A percentile compares a stretch with the other conserved stretches of the same genome.
These are phyloP conservation scores for Vicia villosa DNA, from an alignment of 306 rosid species.

Conservation along the genomic window DNA sequence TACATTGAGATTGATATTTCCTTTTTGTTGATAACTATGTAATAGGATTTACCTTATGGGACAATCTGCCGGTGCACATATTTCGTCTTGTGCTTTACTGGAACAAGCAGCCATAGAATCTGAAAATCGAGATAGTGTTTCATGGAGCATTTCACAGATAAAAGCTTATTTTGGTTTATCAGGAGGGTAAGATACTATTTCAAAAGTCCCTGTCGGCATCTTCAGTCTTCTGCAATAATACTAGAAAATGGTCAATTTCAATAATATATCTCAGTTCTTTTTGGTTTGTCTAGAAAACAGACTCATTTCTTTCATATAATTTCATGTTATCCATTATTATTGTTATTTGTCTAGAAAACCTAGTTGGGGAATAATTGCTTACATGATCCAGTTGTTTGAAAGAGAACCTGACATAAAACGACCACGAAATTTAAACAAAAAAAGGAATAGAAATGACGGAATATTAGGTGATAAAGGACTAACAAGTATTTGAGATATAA, in stretches of 20 bases:
- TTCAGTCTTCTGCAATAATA: slow-evolving; percentile 21
- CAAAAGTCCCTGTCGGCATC: slow-evolving; percentile 10
- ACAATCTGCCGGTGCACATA: slow-evolving; percentile 98
- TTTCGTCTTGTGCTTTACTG: slow-evolving; percentile 83
- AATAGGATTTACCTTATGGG: slow-evolving; percentile 92
- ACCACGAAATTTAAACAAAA: not conserved
- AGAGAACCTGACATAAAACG: not conserved
- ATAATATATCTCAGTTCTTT: slow-evolving; percentile 17
- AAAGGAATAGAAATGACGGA: slow-evolving; percentile 1
- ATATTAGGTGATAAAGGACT: not conserved
- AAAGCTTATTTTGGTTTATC: slow-evolving; percentile 93
- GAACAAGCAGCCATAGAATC: slow-evolving; percentile 75
- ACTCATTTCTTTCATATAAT: not conserved
- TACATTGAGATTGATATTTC: slow-evolving; percentile 33
- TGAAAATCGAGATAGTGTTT: slow-evolving; percentile 45
- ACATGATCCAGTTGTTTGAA: not conserved
- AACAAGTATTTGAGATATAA: not conserved
- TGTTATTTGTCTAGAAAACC: not conserved
- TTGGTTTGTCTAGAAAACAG: slow-evolving; percentile 6
- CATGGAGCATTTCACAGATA: slow-evolving; percentile 72
- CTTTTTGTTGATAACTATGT: slow-evolving; percentile 24
- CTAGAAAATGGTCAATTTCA: slow-evolving; percentile 25
- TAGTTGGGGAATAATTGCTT: not conserved
- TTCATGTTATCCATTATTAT: not conserved
- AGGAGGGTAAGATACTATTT: slow-evolving; percentile 72